Evolutionary conservation across 2,329 filamentous ascomycete genomes (phyloP).

Genomic region (Aureobasidium sp.): DNA sequence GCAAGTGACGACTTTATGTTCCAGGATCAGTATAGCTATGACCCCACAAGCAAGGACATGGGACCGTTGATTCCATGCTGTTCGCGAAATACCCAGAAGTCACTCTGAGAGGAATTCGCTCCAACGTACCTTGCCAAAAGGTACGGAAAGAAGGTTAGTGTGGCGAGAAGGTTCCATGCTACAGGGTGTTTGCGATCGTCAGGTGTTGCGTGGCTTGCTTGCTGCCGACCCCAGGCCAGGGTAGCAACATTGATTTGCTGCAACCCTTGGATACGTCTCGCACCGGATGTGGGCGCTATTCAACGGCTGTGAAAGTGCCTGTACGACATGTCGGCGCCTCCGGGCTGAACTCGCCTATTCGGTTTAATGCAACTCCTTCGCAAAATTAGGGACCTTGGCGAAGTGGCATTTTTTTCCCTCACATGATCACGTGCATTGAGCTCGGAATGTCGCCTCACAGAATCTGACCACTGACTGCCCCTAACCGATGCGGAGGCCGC

Average conservation of each 20-base stretch:
- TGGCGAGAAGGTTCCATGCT: not conserved
- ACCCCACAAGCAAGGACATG: not conserved
- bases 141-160: not conserved
- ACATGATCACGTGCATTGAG: not conserved
- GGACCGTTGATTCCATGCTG: not conserved
- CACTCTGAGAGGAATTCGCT: not conserved
- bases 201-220: not conserved
- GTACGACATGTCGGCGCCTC: not conserved
- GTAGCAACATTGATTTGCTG: not conserved
- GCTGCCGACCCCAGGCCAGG: not conserved
- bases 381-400: not conserved
- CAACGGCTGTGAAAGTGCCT: not conserved
- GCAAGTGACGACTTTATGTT: not conserved
- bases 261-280: not conserved
- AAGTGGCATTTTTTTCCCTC: too few species aligned
- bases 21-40: not conserved
- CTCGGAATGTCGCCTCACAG: not conserved
- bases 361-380: not conserved
- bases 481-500: not conserved
- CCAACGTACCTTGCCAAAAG: not conserved
- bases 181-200: not conserved
- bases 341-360: not conserved
- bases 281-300: not conserved
- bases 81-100: not conserved
- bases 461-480: not conserved